phyloP scores from a whole-genome alignment of 1,284 basidiomycete species.

The Heterobasidion occidentale region DNA sequence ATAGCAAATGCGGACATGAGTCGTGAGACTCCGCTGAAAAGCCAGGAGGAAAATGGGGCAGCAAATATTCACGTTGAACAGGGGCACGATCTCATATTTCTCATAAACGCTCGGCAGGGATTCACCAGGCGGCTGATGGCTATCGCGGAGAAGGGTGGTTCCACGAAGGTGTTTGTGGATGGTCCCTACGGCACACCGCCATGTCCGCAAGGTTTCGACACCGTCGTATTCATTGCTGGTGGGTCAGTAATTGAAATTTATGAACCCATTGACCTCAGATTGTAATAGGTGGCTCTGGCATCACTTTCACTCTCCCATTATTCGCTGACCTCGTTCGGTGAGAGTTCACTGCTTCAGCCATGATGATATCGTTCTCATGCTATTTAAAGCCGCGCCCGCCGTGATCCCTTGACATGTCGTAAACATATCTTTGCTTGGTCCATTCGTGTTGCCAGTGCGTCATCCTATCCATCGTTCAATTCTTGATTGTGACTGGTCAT shows the following conservation, averaged over 20 bases:
- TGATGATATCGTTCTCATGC: neutral
- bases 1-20: constrained; percentile 27
- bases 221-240: constrained; percentile 31
- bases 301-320: constrained; percentile 31
- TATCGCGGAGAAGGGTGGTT: constrained; percentile 15
- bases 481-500: neutral
- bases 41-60: constrained; percentile 1
- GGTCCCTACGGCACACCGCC: constrained; percentile 36
- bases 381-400: constrained; percentile 18
- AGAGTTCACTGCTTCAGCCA: constrained; percentile 1
- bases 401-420: constrained; percentile 15
- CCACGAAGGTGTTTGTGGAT: constrained; percentile 28
- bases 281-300: constrained; percentile 28
- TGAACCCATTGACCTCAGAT: neutral
- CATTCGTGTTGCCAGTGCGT: constrained; percentile 26
- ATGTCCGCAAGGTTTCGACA: constrained; percentile 18
- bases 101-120: constrained; percentile 40
- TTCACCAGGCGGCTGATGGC: constrained; percentile 29
- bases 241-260: constrained; percentile 1
- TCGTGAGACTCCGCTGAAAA: constrained; percentile 6
- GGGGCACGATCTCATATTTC: constrained; percentile 38
- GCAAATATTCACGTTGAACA: constrained; percentile 5
- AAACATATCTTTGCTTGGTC: constrained; percentile 30
- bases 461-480: neutral
- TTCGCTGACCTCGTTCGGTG: constrained; percentile 30